These are phyloP conservation scores for Aspergillus ellipticus DNA, from an alignment of 495 filamentous ascomycete genomes.

Conservation along the genomic window DNA sequence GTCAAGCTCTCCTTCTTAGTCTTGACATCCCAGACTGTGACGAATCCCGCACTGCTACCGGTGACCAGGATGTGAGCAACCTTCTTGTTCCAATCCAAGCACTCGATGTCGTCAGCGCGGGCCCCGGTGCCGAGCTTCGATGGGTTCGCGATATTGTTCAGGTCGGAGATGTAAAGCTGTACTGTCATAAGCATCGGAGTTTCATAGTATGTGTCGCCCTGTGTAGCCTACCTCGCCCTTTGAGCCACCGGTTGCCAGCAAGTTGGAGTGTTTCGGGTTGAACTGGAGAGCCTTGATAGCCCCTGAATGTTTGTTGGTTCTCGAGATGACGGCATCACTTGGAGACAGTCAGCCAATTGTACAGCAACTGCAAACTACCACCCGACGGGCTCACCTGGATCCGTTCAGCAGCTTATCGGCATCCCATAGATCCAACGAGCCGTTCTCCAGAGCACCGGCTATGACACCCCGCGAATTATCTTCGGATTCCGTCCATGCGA, in stretches of 20 bases:
- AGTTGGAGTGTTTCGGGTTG: conserved; percentile 88
- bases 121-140: conserved; percentile 83
- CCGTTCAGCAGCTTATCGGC: conserved; percentile 77
- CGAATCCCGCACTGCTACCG: conserved; percentile 89
- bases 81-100: conserved; percentile 97
- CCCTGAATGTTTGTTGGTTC: conserved; percentile 88
- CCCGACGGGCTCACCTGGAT: conserved; percentile 40
- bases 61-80: conserved; percentile 94
- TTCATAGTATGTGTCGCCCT: conserved; percentile 22
- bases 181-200: neutral
- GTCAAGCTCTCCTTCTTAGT: conserved; percentile 94
- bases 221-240: conserved; percentile 65
- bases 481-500: conserved; percentile 84
- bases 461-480: conserved; percentile 80
- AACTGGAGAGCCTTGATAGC: conserved; percentile 96
- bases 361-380: neutral
- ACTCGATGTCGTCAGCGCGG: conserved; percentile 88
- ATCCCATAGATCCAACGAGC: conserved; percentile 93
- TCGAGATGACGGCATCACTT: conserved; percentile 75
- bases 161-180: conserved; percentile 84
- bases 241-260: conserved; percentile 86
- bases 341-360: conserved; percentile 22
- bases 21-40: conserved; percentile 98
- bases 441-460: conserved; percentile 93
- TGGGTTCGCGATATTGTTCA: conserved; percentile 82